Evolutionary conservation across 2,329 filamentous ascomycete genomes (phyloP), one percentile per base, ranked within the genome.

Genomic region (Amauroascus niger): DNA sequence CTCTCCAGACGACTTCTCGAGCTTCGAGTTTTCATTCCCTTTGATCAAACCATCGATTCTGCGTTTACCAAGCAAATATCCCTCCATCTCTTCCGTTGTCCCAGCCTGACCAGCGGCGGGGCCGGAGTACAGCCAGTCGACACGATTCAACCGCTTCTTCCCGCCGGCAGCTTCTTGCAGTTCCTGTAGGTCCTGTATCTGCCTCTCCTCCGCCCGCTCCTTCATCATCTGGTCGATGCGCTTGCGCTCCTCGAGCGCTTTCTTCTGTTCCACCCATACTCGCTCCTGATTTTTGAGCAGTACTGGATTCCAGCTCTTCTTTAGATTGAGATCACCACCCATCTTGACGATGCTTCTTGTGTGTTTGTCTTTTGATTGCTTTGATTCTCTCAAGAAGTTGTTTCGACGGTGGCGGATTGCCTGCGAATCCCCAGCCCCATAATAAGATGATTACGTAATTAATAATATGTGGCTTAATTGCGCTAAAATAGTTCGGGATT

Each of bases 101-200:
- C 85, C 86, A n/a, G 76, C 75, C 64, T 87, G 84, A 33, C 88
- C 87, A 54, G 77, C 79, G 40, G 86, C 86, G 6, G 93, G 89
- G 1, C 91, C 91, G 62, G 86, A 82, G 71, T 98, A 98, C 88
- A 98, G 96, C 88, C 93, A 98, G 64, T 97, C 93, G 24, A 98
- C 91, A 33, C 89, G 83, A 62, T 91, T 84, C 28, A 86, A 74
- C 51, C 85, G 79, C 65, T 88, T 90, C 63, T 80, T 82, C 53
- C 90, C 89, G 35, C 93, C 93, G 0, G 89, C 86, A 1, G 86
- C 84, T 71, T 96, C 93, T 54, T 96, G 88, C 60, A 97, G 79
- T 50, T 83, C 81, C 69, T 96, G 87, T 1, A 97, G 81, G 68
- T 97, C 90, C 69, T 96, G 88, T 60, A 95, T 87, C 46, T 87